Evolutionary conservation across 2,329 filamentous ascomycete species (phyloP), one percentile per base, ranked within the genome.

Genomic region (Xylariaceae sp.): DNA sequence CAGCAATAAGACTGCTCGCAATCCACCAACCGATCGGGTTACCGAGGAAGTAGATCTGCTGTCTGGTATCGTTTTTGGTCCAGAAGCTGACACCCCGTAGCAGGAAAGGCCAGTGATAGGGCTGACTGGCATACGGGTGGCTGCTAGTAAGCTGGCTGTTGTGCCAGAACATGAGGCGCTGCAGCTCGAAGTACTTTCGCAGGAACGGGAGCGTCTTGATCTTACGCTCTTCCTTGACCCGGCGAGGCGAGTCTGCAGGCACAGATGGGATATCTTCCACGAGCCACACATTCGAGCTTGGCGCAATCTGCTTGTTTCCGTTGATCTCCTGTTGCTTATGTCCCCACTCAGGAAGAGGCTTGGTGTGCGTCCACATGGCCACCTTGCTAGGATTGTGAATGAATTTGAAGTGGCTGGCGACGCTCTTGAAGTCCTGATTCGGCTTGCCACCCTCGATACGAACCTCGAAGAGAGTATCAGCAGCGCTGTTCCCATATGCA

Each of bases 251-350:
- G 51, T 88, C 87, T 4, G 65, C 70, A 2, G 82, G 69, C 32
- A 97, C 67, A 8, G 83, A 88, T n/a, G 86, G 78, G 36, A 97
- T 85, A 48, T 94, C 87, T 55, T 98, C 92, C 11, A 89, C 84
- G 52, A 85, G 83, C 92, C 92, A 98, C 46, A 95, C 74, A 61
- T 98, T 98, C 61, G 88, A 95, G 59, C 84, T 82, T 47, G 90
- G 85, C 18, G 81, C 73, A 38, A 94, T 70, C 60, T 95, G 94
- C 77, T 98, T 98, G 74, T 98, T 98, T 44, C 92, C 92, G 64
- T 98, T 98, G 71, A 98, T 96, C 63, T 98, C 92, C 57, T 94
- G 90, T 65, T 98, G 92, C 64, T 94, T 92, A 70, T 85, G 90
- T 17, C 76, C 92, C 92, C 92, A 98, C 3, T 98, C 92, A 4